Evolutionary conservation across 805 yeast species (phyloP), one percentile per base, ranked within the genome.

Genomic region (Kodamaea nitidulidarum): DNA sequence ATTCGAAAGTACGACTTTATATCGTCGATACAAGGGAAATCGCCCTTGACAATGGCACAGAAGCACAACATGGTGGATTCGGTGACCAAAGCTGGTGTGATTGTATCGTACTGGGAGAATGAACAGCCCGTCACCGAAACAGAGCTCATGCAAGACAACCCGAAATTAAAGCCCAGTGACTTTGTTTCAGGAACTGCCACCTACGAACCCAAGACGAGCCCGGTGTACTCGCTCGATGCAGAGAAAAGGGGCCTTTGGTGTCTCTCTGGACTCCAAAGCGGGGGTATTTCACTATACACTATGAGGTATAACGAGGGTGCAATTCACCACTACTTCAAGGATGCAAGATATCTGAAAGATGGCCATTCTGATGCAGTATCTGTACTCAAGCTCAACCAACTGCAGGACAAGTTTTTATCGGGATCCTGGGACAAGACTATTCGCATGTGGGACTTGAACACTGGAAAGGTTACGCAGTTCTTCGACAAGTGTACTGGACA

Each of bases 381-480:
- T 14, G 81, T 80, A 12, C 59, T 91, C 29, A 66, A 68, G 40
- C 66, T 93, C 40, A 84, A 80, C 54, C 64, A 70, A 24, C 63
- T 62, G 6, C 91, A 91, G 51, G 73, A 73, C 32, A 61, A 65
- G 32, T 81, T 88, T 35, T 49, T 91, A 14, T 81, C 93, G 37
- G 97, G 96, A 0, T 75, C 88, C 12, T 93, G 98, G 98, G 98
- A 93, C 63, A 83, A 78, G 59, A 67, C 75, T 15, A 73, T 91
- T 1, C 58, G 79, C 5, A 77, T 81, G 46, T 91, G 97, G 96
- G 98, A 93, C 60, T 67, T 93, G 43, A 74, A 86, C 48, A 75
- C 83, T 0, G 96, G 97, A 1, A 59, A 65, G 12, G 56, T 68
- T 7, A 52, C 69, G 2, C 70, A 70, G 9, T 58, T 70, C 18